These are phyloP conservation scores for Meyerozyma sp. DNA, from an alignment of 1,139 yeast species.

Conservation along the genomic window DNA sequence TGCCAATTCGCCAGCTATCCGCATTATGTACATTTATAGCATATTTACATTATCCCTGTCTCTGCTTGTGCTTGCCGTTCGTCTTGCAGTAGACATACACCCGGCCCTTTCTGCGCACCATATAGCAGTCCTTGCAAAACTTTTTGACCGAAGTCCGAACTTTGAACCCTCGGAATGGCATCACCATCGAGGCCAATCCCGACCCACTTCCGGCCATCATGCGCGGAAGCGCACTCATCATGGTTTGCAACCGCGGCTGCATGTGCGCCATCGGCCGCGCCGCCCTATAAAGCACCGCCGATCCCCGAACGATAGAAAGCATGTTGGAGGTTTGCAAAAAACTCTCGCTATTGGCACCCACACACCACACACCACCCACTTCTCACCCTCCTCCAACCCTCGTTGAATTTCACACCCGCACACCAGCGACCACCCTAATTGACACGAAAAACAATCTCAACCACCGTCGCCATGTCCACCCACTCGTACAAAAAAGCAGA, in stretches of 20 bases:
- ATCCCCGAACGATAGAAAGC: neutral
- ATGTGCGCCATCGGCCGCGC: neutral
- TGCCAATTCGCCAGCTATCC: too few relatives aligned
- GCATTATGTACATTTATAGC: neutral
- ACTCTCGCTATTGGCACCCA: neutral
- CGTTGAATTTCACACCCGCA: neutral
- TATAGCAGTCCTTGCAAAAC: conserved; percentile 86
- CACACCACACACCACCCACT: neutral
- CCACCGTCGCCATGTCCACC: conserved; percentile 54
- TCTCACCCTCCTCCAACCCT: neutral
- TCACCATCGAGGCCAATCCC: neutral
- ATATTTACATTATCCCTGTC: conserved; percentile 62
- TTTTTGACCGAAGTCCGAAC: conserved; percentile 79
- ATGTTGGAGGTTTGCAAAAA: neutral
- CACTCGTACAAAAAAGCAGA: conserved; percentile 80
- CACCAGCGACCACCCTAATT: neutral
- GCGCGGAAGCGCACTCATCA: neutral
- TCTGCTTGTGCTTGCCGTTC: conserved; percentile 92
- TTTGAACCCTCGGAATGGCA: conserved; percentile 21
- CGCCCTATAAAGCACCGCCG: neutral
- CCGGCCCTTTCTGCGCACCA: conserved; percentile 91
- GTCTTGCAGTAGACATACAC: conserved; percentile 90
- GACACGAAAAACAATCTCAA: conserved; percentile 1
- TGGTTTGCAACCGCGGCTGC: neutral
- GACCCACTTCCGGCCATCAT: neutral